Evolutionary conservation across 352 stramenopile species (phyloP), one percentile per base, ranked within the genome.

Genomic region (Phytophthora chlamydospora): DNA sequence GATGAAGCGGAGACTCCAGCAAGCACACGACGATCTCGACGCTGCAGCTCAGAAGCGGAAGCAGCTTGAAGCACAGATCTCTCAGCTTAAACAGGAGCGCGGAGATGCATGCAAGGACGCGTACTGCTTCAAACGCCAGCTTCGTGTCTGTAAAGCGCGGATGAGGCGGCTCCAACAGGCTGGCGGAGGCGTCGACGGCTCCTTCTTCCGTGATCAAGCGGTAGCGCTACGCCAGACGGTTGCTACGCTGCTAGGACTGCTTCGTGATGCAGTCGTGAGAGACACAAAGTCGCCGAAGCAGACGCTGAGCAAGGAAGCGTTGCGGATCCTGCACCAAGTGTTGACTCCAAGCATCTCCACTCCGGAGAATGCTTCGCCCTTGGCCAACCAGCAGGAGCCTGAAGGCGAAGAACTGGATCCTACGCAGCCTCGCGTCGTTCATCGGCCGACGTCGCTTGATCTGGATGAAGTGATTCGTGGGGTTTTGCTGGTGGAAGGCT

Each of bases 211-310:
- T 0, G 46, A 64, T 11, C 77, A 91, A 52, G 40, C 71, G 4
- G 66, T 73, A 11, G 53, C 69, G 5, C 46, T 89, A 36, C 62
- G 76, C 19, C 58, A 71, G 40, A 60, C 66, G 12, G 60, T 91
- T 14, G 68, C 65, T 31, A 82, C 44, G 11, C 35, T 91, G 6
- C 27, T 89, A 1, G 43, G 56, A 7, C 53, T 87, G 1, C 62
- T 89, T 31, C 71, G 68, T 3, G 82, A 88, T 19, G 61, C 76
- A 1, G 67, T 91, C 32, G 24, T 76, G 34, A 66, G 66, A 19
- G 82, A 91, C 33, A 83, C 71, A 8, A 90, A 90, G 46, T 83
- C 78, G 5, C 47, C 61, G 1, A 89, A 89, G 53, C 81, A 87
- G 45, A 72, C 39, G 32, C 34, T 87, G 10, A 89, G 80, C 55